Conservation (phyloP, 2,329 filamentous ascomycete species). For the Aspergillus amoenus region DNA sequence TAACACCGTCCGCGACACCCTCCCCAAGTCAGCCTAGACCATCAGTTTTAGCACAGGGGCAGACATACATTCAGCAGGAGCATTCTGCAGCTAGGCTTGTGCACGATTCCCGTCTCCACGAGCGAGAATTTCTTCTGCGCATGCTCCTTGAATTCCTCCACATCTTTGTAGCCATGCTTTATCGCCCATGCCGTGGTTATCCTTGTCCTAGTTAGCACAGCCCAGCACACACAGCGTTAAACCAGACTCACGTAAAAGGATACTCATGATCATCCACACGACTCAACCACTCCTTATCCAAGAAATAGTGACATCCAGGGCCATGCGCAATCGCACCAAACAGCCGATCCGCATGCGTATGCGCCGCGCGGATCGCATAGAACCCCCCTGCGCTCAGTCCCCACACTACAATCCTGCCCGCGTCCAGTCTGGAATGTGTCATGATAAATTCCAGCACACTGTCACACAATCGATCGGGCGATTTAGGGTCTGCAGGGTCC, state of each 20-base stretch:
- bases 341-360: slow-evolving; percentile 60
- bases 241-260: slow-evolving; percentile 52
- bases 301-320: slow-evolving; percentile 63
- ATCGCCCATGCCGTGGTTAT: slow-evolving; percentile 48
- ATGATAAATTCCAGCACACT: slow-evolving; percentile 63
- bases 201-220: slow-evolving; percentile 22
- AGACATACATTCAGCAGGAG: slow-evolving; percentile 60
- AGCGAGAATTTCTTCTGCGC: slow-evolving; percentile 64
- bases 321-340: slow-evolving; percentile 63
- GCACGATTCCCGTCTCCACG: slow-evolving; percentile 58
- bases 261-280: slow-evolving; percentile 67
- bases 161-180: slow-evolving; percentile 62
- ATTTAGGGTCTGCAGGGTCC: slow-evolving; percentile 58
- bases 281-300: slow-evolving; percentile 59
- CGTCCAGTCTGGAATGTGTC: slow-evolving; percentile 52
- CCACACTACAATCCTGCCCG: slow-evolving; percentile 60
- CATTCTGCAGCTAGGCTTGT: slow-evolving; percentile 56
- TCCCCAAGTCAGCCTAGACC: slow-evolving; percentile 26
- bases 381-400: slow-evolving; percentile 67
- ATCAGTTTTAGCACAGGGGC: neutral
- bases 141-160: slow-evolving; percentile 55
- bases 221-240: slow-evolving; percentile 26
- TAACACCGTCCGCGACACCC: slow-evolving; percentile 63
- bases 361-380: slow-evolving; percentile 66
- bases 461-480: slow-evolving; percentile 62